Percentiles rank a stretch among this genome's conserved stretches.
Conservation (phyloP, 2,329 filamentous ascomycete species). For the Ceratocystiopsis brevicomis region DNA sequence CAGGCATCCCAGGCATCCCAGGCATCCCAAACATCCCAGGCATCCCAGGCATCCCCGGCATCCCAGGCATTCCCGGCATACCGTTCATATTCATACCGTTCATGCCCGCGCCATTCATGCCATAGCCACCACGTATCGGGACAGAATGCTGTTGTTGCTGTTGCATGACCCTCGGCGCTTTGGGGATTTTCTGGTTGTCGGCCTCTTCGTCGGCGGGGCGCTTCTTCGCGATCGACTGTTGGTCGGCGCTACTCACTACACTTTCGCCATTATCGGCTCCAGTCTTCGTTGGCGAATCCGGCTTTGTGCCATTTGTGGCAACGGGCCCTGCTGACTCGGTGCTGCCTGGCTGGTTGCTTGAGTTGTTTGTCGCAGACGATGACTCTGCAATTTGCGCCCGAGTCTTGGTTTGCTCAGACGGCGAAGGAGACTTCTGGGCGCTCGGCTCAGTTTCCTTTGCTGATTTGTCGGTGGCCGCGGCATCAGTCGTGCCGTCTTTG, state of each 20-base stretch:
- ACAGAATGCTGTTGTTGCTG: constrained; percentile 26
- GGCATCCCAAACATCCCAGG: constrained; percentile 8
- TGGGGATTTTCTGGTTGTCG: constrained; percentile 45
- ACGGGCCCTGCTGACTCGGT: too few relatives aligned
- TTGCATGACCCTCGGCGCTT: constrained; percentile 47
- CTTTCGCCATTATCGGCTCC: constrained; percentile 11
- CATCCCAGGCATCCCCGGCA: constrained; percentile 13
- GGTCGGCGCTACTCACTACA: not conserved
- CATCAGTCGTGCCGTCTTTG: not conserved
- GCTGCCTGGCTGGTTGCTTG: too few relatives aligned
- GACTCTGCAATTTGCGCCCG: too few relatives aligned
- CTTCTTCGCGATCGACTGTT: constrained; percentile 41
- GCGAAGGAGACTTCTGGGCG: not conserved
- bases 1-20: constrained; percentile 14
- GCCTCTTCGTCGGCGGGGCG: constrained; percentile 57
- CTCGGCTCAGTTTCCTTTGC: too few relatives aligned
- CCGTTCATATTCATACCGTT: constrained; percentile 14
- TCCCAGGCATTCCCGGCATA: constrained; percentile 9
- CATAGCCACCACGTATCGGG: not conserved
- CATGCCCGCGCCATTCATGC: constrained; percentile 8
- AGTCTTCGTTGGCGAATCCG: not conserved
- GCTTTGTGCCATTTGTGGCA: not conserved
- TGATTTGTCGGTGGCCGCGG: constrained; percentile 12
- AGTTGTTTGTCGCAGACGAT: too few relatives aligned
- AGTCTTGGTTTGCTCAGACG: not conserved